Conservation (phyloP, 2,329 filamentous ascomycete species). For the Colletotrichum caudatum region DNA sequence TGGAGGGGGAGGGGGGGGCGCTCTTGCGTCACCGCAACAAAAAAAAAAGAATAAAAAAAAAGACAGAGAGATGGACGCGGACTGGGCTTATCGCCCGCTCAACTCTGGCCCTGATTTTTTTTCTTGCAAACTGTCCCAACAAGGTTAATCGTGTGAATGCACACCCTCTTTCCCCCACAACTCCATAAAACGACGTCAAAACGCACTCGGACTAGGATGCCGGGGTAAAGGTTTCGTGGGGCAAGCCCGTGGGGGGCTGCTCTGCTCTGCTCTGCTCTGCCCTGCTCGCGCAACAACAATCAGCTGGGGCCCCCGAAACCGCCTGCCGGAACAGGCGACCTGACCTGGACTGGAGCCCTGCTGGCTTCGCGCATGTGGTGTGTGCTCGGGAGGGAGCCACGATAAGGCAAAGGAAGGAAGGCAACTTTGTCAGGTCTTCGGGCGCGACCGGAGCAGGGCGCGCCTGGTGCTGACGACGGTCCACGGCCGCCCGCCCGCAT, state of each 20-base stretch:
- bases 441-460: conserved; percentile 14
- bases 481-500: neutral
- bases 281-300: conserved; percentile 33
- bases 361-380: conserved; percentile 6
- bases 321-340: conserved; percentile 20
- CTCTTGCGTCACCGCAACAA: conserved; percentile 20
- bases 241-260: conserved; percentile 35
- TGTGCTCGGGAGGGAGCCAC: conserved; percentile 20
- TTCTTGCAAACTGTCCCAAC: conserved; percentile 23
- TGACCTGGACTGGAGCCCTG: neutral
- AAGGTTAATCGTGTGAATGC: conserved; percentile 37
- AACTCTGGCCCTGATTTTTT: conserved; percentile 25
- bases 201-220: conserved; percentile 21
- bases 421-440: conserved; percentile 3
- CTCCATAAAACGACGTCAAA: conserved; percentile 43
- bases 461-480: neutral
- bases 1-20: neutral
- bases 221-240: conserved; percentile 34
- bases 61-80: neutral
- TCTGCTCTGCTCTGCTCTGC: conserved; percentile 11
- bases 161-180: conserved; percentile 39
- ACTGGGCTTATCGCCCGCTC: neutral
- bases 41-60: neutral
- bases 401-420: conserved; percentile 14
- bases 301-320: neutral